Percentiles rank a stretch among this genome's conserved stretches.
Conservation (phyloP, 305 asterid species). For the Plantago lanceolata region DNA sequence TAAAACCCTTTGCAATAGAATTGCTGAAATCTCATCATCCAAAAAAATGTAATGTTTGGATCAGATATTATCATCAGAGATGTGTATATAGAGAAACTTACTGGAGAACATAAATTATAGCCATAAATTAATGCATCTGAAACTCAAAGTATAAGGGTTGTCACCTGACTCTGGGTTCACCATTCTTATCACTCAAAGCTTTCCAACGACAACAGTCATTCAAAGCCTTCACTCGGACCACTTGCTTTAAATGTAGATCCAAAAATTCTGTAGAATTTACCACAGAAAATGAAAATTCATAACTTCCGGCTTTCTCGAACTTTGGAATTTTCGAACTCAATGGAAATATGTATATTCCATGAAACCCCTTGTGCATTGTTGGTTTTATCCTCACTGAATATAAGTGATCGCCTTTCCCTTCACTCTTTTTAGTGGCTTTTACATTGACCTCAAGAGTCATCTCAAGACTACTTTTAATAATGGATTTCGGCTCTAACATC, state of each 20-base stretch:
- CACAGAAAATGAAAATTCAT: conserved; percentile 45
- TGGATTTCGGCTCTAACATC: conserved; percentile 48
- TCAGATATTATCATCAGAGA: no score
- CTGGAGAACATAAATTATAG: neutral
- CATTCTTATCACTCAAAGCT: conserved; percentile 29
- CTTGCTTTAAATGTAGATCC: conserved; percentile 30
- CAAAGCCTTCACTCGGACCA: conserved; percentile 40
- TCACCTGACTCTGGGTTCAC: conserved; percentile 35
- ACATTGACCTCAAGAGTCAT: conserved; percentile 36
- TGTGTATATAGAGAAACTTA: no score
- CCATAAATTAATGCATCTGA: neutral
- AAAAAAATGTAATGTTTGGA: no score
- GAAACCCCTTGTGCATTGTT: conserved; percentile 34
- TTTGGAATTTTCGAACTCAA: conserved; percentile 26
- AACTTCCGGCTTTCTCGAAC: conserved; percentile 47
- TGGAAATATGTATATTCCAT: conserved; percentile 48
- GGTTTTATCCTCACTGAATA: conserved; percentile 32
- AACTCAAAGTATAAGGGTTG: conserved; percentile 2
- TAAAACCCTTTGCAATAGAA: no score
- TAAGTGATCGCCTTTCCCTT: conserved; percentile 19
- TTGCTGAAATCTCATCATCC: no score
- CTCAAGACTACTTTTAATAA: conserved; percentile 32
- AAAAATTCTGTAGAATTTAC: conserved; percentile 31
- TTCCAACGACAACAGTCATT: conserved; percentile 42
- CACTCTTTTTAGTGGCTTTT: conserved; percentile 14